Evolutionary conservation across 202 grass and related monocot species (phyloP).

Genomic region (Digitaria exilis): DNA sequence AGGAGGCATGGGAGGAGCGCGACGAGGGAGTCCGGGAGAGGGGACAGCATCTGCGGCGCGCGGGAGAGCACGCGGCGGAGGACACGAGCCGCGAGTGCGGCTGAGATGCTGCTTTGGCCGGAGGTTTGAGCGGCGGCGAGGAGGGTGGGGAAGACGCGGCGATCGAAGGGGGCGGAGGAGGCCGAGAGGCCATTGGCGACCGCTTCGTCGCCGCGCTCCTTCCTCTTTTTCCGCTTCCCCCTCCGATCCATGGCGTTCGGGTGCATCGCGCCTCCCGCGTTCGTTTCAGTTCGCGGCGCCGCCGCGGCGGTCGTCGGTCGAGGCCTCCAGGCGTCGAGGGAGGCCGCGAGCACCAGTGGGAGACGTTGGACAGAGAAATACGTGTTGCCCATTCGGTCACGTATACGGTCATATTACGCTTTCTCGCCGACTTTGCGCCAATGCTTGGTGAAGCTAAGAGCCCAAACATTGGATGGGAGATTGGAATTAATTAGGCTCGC

Average conservation of each 20-base stretch:
- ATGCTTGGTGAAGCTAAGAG: neutral
- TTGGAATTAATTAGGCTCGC: neutral
- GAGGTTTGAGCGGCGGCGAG: constrained; percentile 48
- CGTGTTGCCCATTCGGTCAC: neutral
- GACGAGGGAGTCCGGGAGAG: constrained; percentile 46
- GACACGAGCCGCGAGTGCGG: constrained; percentile 27
- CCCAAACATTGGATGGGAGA: neutral
- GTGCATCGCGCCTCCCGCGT: constrained; percentile 1
- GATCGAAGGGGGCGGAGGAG: constrained; percentile 37
- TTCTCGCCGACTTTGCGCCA: neutral
- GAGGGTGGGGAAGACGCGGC: constrained; percentile 55
- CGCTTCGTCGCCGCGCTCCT: neutral
- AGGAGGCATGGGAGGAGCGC: constrained; percentile 71
- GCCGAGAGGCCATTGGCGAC: neutral
- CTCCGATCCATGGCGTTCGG: constrained; percentile 4
- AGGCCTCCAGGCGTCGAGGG: neutral
- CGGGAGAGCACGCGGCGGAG: constrained; percentile 54
- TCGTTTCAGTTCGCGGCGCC: constrained; percentile 14
- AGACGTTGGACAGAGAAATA: neutral
- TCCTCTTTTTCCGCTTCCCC: constrained; percentile 47
- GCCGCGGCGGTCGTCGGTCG: too few species aligned
- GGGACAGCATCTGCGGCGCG: neutral
- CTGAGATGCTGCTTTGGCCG: neutral
- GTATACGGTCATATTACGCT: neutral
- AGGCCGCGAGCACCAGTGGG: neutral